Conservation (phyloP, 176 grass and related monocot species). For the Secale cereale region DNA sequence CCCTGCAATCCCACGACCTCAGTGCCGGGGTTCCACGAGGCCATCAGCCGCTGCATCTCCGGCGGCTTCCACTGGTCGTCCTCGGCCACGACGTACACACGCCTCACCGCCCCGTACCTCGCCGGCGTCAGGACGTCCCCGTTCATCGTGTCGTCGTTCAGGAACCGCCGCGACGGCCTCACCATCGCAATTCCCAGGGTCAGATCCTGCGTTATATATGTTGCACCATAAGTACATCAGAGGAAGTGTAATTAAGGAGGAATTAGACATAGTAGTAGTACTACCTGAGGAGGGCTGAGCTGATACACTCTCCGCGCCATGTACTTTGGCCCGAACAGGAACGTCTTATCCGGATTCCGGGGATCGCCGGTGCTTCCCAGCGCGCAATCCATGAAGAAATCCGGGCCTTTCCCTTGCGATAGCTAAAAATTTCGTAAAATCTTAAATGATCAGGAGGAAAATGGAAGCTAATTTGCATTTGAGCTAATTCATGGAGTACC, state of each 20-base stretch:
- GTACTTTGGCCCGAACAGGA: conserved; percentile 24
- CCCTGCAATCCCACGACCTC: conserved; percentile 29
- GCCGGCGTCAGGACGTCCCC: neutral
- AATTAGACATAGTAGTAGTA: no score
- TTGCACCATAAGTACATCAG: no score
- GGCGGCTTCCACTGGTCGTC: neutral
- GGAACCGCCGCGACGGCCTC: conserved; percentile 6
- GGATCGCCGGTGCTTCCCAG: neutral
- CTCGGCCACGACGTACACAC: conserved; percentile 36
- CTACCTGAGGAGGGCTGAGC: conserved; percentile 13
- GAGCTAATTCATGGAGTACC: neutral
- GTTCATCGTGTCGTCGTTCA: conserved; percentile 12
- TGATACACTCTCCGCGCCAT: conserved; percentile 1
- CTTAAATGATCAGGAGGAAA: neutral
- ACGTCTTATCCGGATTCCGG: neutral
- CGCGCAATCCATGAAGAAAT: conserved; percentile 4
- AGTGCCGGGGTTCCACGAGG: conserved; percentile 29
- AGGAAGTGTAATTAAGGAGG: no score
- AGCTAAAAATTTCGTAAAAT: neutral
- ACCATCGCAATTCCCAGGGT: conserved; percentile 23
- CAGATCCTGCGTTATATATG: conserved; percentile 10
- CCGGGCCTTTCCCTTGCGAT: neutral
- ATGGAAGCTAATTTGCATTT: neutral
- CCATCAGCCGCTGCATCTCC: conserved; percentile 27
- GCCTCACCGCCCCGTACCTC: conserved; percentile 31